Conservation (phyloP, 2,329 filamentous ascomycete species). For the Xenosphaeropsis pyriputrescens region DNA sequence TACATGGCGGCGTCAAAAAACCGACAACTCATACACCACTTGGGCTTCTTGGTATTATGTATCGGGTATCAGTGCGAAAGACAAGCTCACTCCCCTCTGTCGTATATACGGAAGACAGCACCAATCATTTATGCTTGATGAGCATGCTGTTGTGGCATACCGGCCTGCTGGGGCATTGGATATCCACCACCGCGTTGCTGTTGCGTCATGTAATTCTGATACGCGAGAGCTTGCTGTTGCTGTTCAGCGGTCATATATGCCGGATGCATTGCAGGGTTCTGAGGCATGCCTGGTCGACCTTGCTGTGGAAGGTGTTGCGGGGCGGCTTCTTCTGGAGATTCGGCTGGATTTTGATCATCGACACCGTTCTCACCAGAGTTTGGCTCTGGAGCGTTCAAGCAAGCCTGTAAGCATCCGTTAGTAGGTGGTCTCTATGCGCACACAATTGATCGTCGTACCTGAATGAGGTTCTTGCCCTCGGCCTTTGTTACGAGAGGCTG, state of each 20-base stretch:
- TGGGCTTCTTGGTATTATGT: constrained; percentile 25
- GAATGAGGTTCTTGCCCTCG: constrained; percentile 97
- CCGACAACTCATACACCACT: constrained; percentile 1
- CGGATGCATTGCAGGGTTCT: constrained; percentile 45
- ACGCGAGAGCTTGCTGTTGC: constrained; percentile 58
- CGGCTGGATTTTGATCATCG: constrained; percentile 61
- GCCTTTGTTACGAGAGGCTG: constrained; percentile 97
- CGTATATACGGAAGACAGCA: constrained; percentile 7
- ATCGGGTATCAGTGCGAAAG: constrained; percentile 40
- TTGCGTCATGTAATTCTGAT: constrained; percentile 62
- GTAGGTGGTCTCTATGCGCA: constrained; percentile 5
- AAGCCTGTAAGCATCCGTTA: constrained; percentile 51
- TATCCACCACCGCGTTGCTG: constrained; percentile 62
- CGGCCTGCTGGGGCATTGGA: constrained; percentile 61
- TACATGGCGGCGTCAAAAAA: too few relatives aligned
- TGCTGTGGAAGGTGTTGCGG: constrained; percentile 57
- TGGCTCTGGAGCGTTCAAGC: constrained; percentile 90
- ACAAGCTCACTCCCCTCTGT: constrained; percentile 11
- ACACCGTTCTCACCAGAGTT: constrained; percentile 69
- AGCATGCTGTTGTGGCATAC: constrained; percentile 71
- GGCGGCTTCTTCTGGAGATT: constrained; percentile 81
- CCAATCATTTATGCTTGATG: constrained; percentile 50
- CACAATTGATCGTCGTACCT: constrained; percentile 43
- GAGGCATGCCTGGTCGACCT: constrained; percentile 49
- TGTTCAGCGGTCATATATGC: constrained; percentile 55